These are phyloP conservation scores for Sisymbrium irio DNA, from an alignment of 345 rosid species.

Conservation along the genomic window DNA sequence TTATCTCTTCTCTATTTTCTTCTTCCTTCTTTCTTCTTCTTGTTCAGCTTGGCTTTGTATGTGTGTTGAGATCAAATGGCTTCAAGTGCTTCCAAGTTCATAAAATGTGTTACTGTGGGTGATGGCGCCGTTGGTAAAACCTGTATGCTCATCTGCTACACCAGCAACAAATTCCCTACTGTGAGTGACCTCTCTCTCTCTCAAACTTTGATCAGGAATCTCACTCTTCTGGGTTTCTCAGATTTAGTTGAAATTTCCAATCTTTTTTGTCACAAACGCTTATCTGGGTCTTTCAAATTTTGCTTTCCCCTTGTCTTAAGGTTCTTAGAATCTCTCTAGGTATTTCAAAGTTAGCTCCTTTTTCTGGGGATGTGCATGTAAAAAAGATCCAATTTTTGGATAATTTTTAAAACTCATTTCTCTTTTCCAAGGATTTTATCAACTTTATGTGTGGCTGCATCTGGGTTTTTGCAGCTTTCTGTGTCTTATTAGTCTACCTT, in stretches of 20 bases:
- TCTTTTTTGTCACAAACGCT: too few relatives aligned
- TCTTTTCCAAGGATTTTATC: slow-evolving; percentile 6
- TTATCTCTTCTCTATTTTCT: slow-evolving; percentile 6
- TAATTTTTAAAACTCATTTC: neutral
- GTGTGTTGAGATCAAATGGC: slow-evolving; percentile 27
- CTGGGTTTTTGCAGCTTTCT: slow-evolving; percentile 48
- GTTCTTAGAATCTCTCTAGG: slow-evolving; percentile 7
- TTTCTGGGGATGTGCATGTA: slow-evolving; percentile 19
- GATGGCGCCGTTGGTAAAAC: slow-evolving; percentile 44
- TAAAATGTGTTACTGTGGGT: slow-evolving; percentile 40
- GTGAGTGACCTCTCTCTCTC: neutral
- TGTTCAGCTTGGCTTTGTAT: neutral
- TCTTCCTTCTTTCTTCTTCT: neutral
- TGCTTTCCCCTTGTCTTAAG: neutral
- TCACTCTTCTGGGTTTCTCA: too few relatives aligned
- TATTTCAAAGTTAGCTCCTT: slow-evolving; percentile 28
- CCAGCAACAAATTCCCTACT: slow-evolving; percentile 41
- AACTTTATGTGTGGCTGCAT: slow-evolving; percentile 22
- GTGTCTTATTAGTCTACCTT: slow-evolving; percentile 7
- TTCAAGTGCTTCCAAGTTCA: slow-evolving; percentile 38
- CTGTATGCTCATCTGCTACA: slow-evolving; percentile 45
- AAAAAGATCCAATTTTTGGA: neutral
- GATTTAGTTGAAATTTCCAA: too few relatives aligned
- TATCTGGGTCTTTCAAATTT: slow-evolving; percentile 8
- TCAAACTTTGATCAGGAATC: neutral